These are phyloP conservation scores for Afroboletus lepidellus DNA, from an alignment of 1,284 basidiomycete species.

Conservation along the genomic window DNA sequence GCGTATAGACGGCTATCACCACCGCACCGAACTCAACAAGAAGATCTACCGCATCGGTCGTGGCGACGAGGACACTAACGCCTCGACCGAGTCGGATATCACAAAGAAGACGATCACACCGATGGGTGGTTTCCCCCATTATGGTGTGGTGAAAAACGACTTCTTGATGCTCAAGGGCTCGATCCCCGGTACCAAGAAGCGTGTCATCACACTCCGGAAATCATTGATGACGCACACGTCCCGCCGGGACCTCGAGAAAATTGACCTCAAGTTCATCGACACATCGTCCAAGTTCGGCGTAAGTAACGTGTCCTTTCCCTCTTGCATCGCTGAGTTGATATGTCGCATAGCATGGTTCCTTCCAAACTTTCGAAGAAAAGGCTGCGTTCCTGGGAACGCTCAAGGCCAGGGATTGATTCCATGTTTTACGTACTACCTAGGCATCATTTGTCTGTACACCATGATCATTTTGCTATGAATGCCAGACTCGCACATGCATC, in stretches of 20 bases:
- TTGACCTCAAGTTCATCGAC: slow-evolving; percentile 98
- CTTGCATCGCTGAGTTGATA: slow-evolving; percentile 1
- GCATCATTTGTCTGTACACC: slow-evolving; percentile 36
- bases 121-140: slow-evolving; percentile 99
- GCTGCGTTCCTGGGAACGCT: slow-evolving; percentile 90
- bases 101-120: slow-evolving; percentile 97
- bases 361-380: slow-evolving; percentile 98
- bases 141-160: slow-evolving; percentile 98
- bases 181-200: slow-evolving; percentile 95
- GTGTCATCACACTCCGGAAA: slow-evolving; percentile 91
- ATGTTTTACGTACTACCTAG: slow-evolving; percentile 31
- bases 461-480: slow-evolving; percentile 41
- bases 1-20: slow-evolving; percentile 89
- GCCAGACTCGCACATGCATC: slow-evolving; percentile 22
- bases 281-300: slow-evolving; percentile 94
- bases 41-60: slow-evolving; percentile 97
- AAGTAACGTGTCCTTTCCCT: slow-evolving; percentile 35
- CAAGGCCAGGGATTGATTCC: slow-evolving; percentile 68
- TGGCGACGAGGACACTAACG: slow-evolving; percentile 80
- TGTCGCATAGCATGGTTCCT: slow-evolving; percentile 74
- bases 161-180: slow-evolving; percentile 96
- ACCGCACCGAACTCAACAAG: slow-evolving; percentile 98
- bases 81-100: slow-evolving; percentile 91
- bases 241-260: slow-evolving; percentile 92
- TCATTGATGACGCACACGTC: slow-evolving; percentile 87